These are phyloP conservation scores for Selaginella tamariscina DNA, from an alignment of 75 land plant genomes.

Conservation along the genomic window DNA sequence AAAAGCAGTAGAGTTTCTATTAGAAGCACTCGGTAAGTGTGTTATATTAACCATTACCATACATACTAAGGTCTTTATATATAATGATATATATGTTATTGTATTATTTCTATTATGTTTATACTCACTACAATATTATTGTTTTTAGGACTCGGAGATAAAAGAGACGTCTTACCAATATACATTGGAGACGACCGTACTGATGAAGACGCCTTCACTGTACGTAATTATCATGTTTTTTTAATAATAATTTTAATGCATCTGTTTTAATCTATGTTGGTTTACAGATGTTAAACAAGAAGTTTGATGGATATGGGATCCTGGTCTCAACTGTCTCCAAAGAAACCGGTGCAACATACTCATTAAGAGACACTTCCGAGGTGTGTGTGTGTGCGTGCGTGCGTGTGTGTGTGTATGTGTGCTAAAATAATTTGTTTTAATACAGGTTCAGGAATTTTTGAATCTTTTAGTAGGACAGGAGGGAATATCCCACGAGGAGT, in stretches of 20 bases:
- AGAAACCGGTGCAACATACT: conserved; percentile 15
- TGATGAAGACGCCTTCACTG: conserved; percentile 25
- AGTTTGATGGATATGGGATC: conserved; percentile 20
- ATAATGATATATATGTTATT: no score
- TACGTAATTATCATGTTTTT: conserved; percentile 11
- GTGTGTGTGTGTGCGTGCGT: no score
- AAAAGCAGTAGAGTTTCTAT: conserved; percentile 39
- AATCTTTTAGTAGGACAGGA: neutral
- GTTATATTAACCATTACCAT: neutral
- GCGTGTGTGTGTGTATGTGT: no score
- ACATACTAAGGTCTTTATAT: neutral
- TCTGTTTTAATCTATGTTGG: neutral
- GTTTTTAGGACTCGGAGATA: conserved; percentile 14
- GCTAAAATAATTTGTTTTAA: no score
- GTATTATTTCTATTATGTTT: neutral
- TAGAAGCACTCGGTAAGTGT: conserved; percentile 33
- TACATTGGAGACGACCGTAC: conserved; percentile 27
- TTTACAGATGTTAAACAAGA: conserved; percentile 39
- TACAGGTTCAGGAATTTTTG: neutral
- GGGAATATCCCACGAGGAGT: neutral
- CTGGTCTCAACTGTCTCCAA: conserved; percentile 15
- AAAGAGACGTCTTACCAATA: conserved; percentile 15
- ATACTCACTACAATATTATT: neutral
- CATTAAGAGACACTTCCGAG: conserved; percentile 61
- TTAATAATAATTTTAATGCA: neutral